phyloP scores from a whole-genome alignment of 208 protist genomes.

The Acanthamoeba triangularis region DNA sequence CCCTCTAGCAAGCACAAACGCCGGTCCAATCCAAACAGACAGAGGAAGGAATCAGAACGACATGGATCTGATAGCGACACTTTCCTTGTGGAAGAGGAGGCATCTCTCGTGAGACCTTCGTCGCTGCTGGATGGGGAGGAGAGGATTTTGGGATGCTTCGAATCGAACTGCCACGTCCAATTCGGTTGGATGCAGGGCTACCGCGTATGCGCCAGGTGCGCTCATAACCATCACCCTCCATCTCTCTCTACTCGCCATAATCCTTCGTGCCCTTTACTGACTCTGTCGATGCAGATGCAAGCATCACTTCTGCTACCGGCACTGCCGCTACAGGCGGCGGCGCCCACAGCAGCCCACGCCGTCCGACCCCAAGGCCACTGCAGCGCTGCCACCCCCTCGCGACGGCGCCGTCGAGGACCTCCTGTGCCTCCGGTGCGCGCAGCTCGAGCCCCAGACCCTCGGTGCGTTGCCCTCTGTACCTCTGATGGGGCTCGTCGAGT shows the following conservation, averaged over 20 bases:
- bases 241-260: background rate
- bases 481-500: background rate
- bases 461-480: background rate
- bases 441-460: conserved; percentile 42
- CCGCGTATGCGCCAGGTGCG: conserved; percentile 30
- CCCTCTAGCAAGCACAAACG: background rate
- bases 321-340: conserved; percentile 50
- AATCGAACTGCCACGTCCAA: conserved; percentile 40
- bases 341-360: too few species aligned
- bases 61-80: too few species aligned
- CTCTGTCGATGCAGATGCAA: conserved; percentile 10
- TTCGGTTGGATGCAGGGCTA: conserved; percentile 72
- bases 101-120: background rate
- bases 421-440: conserved; percentile 20
- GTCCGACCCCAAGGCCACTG: background rate
- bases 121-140: conserved; percentile 66
- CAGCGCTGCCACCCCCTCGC: background rate
- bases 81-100: background rate
- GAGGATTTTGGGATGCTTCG: conserved; percentile 61
- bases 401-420: background rate
- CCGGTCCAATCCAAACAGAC: background rate
- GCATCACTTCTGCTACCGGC: conserved; percentile 68
- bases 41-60: background rate
- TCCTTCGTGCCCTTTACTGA: background rate
- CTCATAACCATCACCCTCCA: background rate